Evolutionary conservation across 495 filamentous ascomycete species (phyloP).

Genomic region (Durotheca rogersii): DNA sequence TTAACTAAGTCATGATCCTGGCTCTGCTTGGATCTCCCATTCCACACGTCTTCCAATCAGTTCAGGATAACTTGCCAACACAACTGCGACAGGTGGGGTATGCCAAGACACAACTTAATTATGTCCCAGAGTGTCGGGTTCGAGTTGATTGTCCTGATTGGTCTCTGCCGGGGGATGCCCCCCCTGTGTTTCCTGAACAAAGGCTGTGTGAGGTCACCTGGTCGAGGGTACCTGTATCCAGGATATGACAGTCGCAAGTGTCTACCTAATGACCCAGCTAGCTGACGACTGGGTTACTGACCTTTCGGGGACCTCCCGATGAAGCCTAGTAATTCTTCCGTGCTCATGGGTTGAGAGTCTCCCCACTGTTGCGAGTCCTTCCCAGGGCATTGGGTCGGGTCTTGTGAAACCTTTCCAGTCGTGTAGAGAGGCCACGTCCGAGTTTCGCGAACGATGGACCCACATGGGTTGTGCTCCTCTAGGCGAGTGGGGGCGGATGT

Average conservation of each 20-base stretch:
- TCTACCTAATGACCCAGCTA: neutral
- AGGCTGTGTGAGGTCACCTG: slow-evolving; percentile 12
- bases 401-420: neutral
- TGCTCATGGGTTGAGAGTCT: slow-evolving; percentile 1
- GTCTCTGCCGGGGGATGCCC: slow-evolving; percentile 8
- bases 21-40: slow-evolving; percentile 2
- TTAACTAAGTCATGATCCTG: neutral
- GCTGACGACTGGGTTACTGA: slow-evolving; percentile 4
- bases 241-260: slow-evolving; percentile 1
- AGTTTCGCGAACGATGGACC: neutral
- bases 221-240: slow-evolving; percentile 11
- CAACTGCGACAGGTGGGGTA: slow-evolving; percentile 22
- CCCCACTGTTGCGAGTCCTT: neutral
- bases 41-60: slow-evolving; percentile 18
- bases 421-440: neutral
- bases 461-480: neutral
- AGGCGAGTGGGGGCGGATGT: no score
- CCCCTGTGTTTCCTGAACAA: slow-evolving; percentile 12
- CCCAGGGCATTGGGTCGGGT: neutral
- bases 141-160: slow-evolving; percentile 20
- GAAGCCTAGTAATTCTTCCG: slow-evolving; percentile 8
- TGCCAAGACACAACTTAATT: slow-evolving; percentile 28
- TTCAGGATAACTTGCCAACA: slow-evolving; percentile 26
- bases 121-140: slow-evolving; percentile 29
- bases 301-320: slow-evolving; percentile 9